These are phyloP conservation scores for Xylariaceae sp. DNA, from an alignment of 2,329 filamentous ascomycete species.

Conservation along the genomic window DNA sequence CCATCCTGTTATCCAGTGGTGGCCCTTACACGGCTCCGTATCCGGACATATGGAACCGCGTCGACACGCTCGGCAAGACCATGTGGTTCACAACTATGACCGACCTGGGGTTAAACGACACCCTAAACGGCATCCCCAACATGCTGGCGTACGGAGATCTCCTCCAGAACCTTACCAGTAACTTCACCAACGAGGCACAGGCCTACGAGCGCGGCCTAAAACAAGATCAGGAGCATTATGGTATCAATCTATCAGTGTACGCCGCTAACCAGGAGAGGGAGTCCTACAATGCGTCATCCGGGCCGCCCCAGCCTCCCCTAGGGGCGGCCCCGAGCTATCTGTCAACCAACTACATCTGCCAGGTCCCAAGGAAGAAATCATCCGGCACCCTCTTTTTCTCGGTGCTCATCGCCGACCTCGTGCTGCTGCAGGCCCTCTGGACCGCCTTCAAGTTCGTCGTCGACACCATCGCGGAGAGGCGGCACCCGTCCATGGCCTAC, in stretches of 20 bases:
- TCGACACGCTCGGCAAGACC: slow-evolving; percentile 12
- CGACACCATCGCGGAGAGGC: slow-evolving; percentile 5
- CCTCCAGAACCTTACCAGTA: slow-evolving; percentile 13
- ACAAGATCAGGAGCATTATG: neutral
- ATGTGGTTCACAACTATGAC: slow-evolving; percentile 17
- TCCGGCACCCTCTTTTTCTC: slow-evolving; percentile 10
- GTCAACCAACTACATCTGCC: slow-evolving; percentile 15
- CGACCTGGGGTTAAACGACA: slow-evolving; percentile 13
- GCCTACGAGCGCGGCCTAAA: slow-evolving; percentile 2
- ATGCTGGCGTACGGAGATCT: slow-evolving; percentile 15
- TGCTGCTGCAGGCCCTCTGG: slow-evolving; percentile 16
- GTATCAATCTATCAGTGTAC: neutral
- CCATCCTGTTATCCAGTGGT: slow-evolving; percentile 1
- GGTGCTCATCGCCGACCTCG: slow-evolving; percentile 14
- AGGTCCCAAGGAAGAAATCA: slow-evolving; percentile 13
- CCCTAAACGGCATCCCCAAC: slow-evolving; percentile 7
- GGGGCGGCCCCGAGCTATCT: slow-evolving; percentile 6
- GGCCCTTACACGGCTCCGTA: slow-evolving; percentile 3
- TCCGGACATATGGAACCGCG: slow-evolving; percentile 10
- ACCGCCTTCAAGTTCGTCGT: slow-evolving; percentile 13
- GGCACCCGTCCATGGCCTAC: neutral
- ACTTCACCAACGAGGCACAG: slow-evolving; percentile 15
- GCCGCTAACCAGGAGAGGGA: neutral
- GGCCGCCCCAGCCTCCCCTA: neutral
- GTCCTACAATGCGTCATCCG: slow-evolving; percentile 13